phyloP scores from a whole-genome alignment of 208 protist genomes.

The Porcisia hertigi region DNA sequence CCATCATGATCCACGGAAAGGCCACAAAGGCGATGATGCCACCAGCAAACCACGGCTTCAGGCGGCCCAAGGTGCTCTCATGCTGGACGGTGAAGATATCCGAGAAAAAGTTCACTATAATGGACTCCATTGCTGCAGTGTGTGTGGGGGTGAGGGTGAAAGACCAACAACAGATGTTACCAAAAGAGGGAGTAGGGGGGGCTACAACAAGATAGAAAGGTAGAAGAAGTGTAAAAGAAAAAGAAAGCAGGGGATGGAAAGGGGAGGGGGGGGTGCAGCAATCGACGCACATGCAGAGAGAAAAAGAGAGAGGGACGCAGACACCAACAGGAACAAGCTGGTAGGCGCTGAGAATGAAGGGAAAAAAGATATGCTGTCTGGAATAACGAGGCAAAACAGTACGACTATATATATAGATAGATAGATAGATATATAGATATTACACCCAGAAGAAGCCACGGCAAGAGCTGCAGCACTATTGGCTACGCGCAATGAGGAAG shows the following conservation, averaged over 20 bases:
- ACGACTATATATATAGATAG: too few species aligned
- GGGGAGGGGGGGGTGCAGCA: background rate
- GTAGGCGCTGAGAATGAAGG: too few species aligned
- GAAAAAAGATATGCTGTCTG: too few species aligned
- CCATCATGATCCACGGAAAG: slow-evolving; percentile 48
- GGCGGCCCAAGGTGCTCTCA: slow-evolving; percentile 12
- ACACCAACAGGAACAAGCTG: too few species aligned
- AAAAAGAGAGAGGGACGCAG: background rate
- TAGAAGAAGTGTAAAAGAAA: background rate
- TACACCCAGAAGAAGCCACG: too few species aligned
- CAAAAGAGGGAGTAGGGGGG: background rate
- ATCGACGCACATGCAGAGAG: background rate
- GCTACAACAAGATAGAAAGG: background rate
- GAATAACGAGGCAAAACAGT: too few species aligned
- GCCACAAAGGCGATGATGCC: slow-evolving; percentile 29
- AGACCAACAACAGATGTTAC: background rate
- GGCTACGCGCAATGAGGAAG: background rate
- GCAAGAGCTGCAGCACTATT: background rate
- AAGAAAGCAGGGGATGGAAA: background rate
- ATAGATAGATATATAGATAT: too few species aligned
- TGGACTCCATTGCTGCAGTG: slow-evolving; percentile 8
- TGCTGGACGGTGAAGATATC: slow-evolving; percentile 24
- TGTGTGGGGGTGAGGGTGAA: background rate
- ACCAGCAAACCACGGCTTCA: slow-evolving; percentile 22
- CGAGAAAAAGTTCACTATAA: slow-evolving; percentile 17